These are phyloP conservation scores for Ogataea minuta DNA, from an alignment of 805 yeast genomes.

Conservation along the genomic window DNA sequence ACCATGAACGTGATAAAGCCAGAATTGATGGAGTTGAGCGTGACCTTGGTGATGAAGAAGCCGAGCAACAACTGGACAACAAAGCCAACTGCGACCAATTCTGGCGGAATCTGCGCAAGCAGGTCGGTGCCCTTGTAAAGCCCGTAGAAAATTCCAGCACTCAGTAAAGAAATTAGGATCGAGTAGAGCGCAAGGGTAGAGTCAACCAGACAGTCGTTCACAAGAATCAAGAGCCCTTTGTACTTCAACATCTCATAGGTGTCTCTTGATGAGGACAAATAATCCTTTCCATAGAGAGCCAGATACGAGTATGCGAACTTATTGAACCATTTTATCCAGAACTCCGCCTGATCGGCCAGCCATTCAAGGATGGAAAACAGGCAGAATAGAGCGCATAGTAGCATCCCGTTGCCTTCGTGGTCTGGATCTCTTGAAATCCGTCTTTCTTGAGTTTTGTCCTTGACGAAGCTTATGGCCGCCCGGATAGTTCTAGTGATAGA, in stretches of 20 bases:
- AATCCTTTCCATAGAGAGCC: slow-evolving; percentile 82
- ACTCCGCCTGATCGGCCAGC: slow-evolving; percentile 41
- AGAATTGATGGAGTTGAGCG: slow-evolving; percentile 72
- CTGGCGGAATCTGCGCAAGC: slow-evolving; percentile 25
- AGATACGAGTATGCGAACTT: slow-evolving; percentile 86
- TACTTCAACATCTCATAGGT: slow-evolving; percentile 75
- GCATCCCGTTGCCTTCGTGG: slow-evolving; percentile 46
- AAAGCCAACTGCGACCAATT: slow-evolving; percentile 29
- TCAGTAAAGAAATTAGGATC: slow-evolving; percentile 53
- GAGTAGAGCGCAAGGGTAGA: slow-evolving; percentile 79
- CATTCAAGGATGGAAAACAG: slow-evolving; percentile 65
- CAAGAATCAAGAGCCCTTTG: slow-evolving; percentile 81
- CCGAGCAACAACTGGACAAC: slow-evolving; percentile 54
- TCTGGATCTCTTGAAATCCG: slow-evolving; percentile 33
- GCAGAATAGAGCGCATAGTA: slow-evolving; percentile 48
- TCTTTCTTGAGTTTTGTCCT: slow-evolving; percentile 37
- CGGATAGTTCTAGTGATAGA: slow-evolving; percentile 67
- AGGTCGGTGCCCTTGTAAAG: slow-evolving; percentile 14
- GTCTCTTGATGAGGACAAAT: slow-evolving; percentile 72
- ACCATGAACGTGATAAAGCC: slow-evolving; percentile 85
- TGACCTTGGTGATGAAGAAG: slow-evolving; percentile 68
- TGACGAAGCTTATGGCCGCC: slow-evolving; percentile 50
- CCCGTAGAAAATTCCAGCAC: slow-evolving; percentile 30
- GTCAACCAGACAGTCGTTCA: slow-evolving; percentile 79
- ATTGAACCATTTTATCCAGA: slow-evolving; percentile 72